These are phyloP conservation scores for Paramecium sonneborni DNA, from an alignment of 73 alveolate genomes.

Conservation along the genomic window DNA sequence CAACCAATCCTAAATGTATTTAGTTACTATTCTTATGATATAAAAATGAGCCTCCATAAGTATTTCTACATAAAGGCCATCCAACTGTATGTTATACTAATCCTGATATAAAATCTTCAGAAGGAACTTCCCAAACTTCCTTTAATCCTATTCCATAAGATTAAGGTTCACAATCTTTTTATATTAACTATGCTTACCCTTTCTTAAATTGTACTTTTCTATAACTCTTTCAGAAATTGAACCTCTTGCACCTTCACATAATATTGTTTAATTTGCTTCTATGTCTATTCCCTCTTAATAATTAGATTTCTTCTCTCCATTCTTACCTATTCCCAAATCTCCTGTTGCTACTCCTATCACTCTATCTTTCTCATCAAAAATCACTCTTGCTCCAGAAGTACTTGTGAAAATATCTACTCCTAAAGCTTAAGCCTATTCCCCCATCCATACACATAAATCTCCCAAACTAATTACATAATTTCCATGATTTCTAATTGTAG, in stretches of 20 bases:
- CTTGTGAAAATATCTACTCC: conserved; percentile 96
- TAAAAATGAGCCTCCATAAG: conserved; percentile 94
- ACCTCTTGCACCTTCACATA: conserved; percentile 97
- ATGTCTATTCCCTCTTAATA: conserved; percentile 71
- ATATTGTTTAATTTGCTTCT: conserved; percentile 89
- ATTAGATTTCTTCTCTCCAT: conserved; percentile 77
- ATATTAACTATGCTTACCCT: not conserved
- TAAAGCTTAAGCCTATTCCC: conserved; percentile 88
- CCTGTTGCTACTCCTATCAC: conserved; percentile 88
- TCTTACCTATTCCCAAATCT: conserved; percentile 88
- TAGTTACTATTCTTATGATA: conserved; percentile 76
- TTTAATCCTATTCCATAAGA: conserved; percentile 93
- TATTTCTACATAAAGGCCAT: conserved; percentile 90
- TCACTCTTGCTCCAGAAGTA: conserved; percentile 75
- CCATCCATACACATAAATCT: conserved; percentile 90
- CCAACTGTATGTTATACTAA: conserved; percentile 90
- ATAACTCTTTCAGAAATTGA: conserved; percentile 81
- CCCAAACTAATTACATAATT: conserved; percentile 93
- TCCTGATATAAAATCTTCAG: conserved; percentile 78
- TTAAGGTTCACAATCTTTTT: conserved; percentile 65
- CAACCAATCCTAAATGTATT: conserved; percentile 88
- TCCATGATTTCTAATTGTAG: conserved; percentile 80
- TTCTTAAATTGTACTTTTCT: conserved; percentile 71
- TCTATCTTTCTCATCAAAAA: conserved; percentile 74
- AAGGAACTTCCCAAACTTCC: conserved; percentile 89